Evolutionary conservation across 768 basidiomycete species (phyloP), one percentile per base, ranked within the genome.

Genomic region (Suillus americanus): DNA sequence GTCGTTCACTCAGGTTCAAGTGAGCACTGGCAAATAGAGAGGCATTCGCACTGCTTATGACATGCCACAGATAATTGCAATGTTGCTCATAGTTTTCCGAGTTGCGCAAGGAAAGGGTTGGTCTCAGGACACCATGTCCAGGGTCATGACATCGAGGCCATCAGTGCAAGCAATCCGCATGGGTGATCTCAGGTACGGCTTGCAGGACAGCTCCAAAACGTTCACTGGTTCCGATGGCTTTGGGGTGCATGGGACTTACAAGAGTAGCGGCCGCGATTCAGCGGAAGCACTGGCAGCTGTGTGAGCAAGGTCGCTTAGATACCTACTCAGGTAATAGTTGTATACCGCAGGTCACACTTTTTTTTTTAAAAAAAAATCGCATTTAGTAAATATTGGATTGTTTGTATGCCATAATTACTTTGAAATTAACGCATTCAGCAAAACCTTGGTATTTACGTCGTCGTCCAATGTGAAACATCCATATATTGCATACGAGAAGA

Each of bases 21-120:
- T 72, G 4, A 63, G 66, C 50, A n/a, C 3, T 28, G 18, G 23
- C 23, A 18, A 63, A 28, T 45, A 40, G 37, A n/a, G 40, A n/a
- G 28, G 18, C 1, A 2, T 38, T 23, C 23, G 3, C 33, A 25
- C 5, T 38, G 10, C 18, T 41, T 60, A 40, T n/a, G 13, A 35
- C 5, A 53, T 25, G 14, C 13, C 62, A 18, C n/a, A 78, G 76
- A 62, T 63, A 23, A 73, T 78, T 57, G 70, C 75, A 2, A 70
- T 73, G 8, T 45, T 72, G 12, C 65, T 78, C 25, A 78, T 78
- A 60, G 66, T 76, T 46, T 65, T 73, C 30, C 73, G 77, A 20
- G 74, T 77, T 33, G 71, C 72, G 5, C 66, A 69, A 25, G 77
- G 77, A 20, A 65, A 69, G 20, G 69, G 72, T 8, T 75, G 72